phyloP scores from a whole-genome alignment of 2,329 filamentous ascomycete species.

The Arthrobotrys sphaeroides region DNA sequence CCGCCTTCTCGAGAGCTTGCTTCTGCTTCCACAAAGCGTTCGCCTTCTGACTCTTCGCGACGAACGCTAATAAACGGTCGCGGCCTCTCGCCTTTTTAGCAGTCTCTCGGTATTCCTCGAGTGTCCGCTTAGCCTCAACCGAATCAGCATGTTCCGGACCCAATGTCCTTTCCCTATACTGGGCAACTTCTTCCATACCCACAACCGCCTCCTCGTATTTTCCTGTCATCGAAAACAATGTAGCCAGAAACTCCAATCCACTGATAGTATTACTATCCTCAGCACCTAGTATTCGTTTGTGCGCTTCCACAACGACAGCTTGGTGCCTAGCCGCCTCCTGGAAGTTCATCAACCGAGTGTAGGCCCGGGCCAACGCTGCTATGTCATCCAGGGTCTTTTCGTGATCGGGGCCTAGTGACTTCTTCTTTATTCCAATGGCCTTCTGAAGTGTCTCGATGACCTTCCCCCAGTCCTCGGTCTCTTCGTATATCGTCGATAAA shows the following conservation, averaged over 20 bases:
- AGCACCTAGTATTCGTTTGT: background rate
- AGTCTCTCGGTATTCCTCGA: background rate
- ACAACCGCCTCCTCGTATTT: background rate
- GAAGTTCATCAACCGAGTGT: background rate
- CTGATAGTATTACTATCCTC: background rate
- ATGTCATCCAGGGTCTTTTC: background rate
- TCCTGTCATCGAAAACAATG: background rate
- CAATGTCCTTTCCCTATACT: background rate
- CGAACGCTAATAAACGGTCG: background rate
- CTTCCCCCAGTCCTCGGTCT: background rate
- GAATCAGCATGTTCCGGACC: background rate
- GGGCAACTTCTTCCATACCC: background rate
- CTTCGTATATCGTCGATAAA: background rate
- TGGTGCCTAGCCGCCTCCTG: background rate
- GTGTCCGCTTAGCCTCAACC: background rate
- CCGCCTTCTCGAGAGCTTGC: too few species aligned
- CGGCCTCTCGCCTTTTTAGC: background rate
- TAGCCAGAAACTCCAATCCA: background rate
- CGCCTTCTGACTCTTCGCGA: background rate
- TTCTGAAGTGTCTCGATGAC: too few species aligned
- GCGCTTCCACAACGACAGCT: background rate
- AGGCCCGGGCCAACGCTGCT: background rate
- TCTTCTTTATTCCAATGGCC: background rate
- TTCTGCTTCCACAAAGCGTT: background rate
- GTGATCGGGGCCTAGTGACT: background rate